phyloP scores from a whole-genome alignment of 768 basidiomycete genomes.

The Clavulina sp. region DNA sequence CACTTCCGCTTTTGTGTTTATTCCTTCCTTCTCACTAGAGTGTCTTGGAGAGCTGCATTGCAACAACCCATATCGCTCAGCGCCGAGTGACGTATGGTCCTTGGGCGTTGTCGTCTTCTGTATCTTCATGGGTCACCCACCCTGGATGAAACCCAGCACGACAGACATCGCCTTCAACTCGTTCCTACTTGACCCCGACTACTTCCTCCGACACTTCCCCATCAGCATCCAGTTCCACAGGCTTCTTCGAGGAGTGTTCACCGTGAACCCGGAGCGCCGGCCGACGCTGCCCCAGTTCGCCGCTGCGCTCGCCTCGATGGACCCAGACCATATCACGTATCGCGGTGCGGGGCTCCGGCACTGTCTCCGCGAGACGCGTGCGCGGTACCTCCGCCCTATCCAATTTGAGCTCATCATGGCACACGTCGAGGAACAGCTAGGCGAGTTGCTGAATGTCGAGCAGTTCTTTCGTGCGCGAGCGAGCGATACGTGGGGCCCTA shows the following conservation, averaged over 20 bases:
- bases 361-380: no score
- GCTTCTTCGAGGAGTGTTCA: slow-evolving; percentile 20
- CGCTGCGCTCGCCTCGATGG: no score
- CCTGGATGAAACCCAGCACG: slow-evolving; percentile 67
- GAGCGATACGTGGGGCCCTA: no score
- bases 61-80: slow-evolving; percentile 60
- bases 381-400: no score
- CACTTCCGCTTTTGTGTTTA: background rate
- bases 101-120: slow-evolving; percentile 93
- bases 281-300: background rate
- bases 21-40: slow-evolving; percentile 15
- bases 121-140: slow-evolving; percentile 83
- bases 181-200: slow-evolving; percentile 19
- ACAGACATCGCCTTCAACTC: slow-evolving; percentile 20
- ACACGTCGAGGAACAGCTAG: no score
- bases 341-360: no score
- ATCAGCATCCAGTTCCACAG: slow-evolving; percentile 19
- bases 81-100: slow-evolving; percentile 90
- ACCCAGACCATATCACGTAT: no score
- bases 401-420: no score
- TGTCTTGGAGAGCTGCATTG: slow-evolving; percentile 32
- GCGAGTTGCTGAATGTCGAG: no score
- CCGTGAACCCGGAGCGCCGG: background rate
- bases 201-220: slow-evolving; percentile 21
- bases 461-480: no score